Evolutionary conservation across 352 stramenopile genomes (phyloP).

Genomic region (Globisporangium nunn): DNA sequence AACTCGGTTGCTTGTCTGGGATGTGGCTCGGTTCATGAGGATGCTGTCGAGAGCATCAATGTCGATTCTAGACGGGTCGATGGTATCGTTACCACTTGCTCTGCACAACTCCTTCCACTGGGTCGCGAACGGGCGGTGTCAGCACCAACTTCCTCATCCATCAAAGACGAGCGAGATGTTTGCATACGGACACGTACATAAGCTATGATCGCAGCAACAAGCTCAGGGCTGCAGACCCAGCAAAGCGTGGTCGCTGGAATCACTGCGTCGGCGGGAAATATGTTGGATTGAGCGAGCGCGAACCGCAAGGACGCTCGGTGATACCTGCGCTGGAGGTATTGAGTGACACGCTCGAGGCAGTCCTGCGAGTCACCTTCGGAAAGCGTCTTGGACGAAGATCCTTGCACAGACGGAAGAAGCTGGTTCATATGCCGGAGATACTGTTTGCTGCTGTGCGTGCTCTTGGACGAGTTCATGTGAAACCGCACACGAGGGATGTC

Average conservation of each 20-base stretch:
- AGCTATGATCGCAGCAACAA: conserved; percentile 25
- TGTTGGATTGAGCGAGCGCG: conserved; percentile 37
- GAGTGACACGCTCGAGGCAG: conserved; percentile 27
- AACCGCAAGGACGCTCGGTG: conserved; percentile 47
- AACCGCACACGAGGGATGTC: conserved; percentile 23
- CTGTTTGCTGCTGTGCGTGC: conserved; percentile 18
- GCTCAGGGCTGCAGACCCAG: conserved; percentile 26
- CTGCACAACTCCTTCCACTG: conserved; percentile 29
- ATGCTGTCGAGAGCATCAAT: conserved; percentile 56
- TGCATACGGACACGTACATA: conserved; percentile 31
- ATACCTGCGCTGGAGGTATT: conserved; percentile 28
- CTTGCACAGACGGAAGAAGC: conserved; percentile 16
- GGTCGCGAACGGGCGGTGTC: conserved; percentile 7
- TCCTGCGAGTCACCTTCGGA: conserved; percentile 14
- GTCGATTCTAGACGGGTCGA: conserved; percentile 26
- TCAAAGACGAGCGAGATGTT: not conserved
- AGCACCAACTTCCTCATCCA: not conserved
- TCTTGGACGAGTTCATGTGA: conserved; percentile 20
- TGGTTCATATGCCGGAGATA: conserved; percentile 26
- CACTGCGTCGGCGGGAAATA: conserved; percentile 25
- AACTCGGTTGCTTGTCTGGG: not conserved
- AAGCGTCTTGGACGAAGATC: conserved; percentile 10
- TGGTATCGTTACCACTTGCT: conserved; percentile 12
- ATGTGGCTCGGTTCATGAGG: conserved; percentile 15
- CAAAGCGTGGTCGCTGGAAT: conserved; percentile 24